Evolutionary conservation across 805 yeast genomes (phyloP).

Genomic region (Priceomyces medius): DNA sequence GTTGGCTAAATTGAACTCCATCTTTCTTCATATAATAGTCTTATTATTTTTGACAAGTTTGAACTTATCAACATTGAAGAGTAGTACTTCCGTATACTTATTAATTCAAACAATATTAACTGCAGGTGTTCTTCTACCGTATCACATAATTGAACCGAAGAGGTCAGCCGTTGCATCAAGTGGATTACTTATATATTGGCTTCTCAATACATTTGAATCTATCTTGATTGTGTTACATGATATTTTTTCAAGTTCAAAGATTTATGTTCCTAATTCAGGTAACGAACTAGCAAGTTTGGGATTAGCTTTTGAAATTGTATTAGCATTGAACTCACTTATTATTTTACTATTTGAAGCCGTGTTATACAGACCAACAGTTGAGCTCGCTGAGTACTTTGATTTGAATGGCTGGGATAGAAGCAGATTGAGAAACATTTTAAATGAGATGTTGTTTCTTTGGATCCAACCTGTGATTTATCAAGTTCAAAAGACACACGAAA

Average conservation of each 20-base stretch:
- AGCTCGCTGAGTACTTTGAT: constrained; percentile 20
- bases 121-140: constrained; percentile 32
- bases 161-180: constrained; percentile 37
- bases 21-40: constrained; percentile 16
- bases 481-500: constrained; percentile 22
- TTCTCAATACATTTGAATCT: constrained; percentile 6
- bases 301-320: constrained; percentile 12
- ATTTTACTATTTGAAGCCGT: constrained; percentile 17
- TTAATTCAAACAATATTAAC: constrained; percentile 7
- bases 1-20: constrained; percentile 14
- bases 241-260: constrained; percentile 16
- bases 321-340: constrained; percentile 15
- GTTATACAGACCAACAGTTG: constrained; percentile 19
- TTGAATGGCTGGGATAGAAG: constrained; percentile 23
- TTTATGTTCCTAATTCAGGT: constrained; percentile 11
- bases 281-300: constrained; percentile 7
- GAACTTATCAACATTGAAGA: constrained; percentile 5
- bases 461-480: constrained; percentile 24
- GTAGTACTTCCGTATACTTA: constrained; percentile 8
- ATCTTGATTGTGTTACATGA: constrained; percentile 21
- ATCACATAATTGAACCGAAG: constrained; percentile 45
- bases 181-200: constrained; percentile 43
- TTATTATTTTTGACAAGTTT: constrained; percentile 8
- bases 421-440: constrained; percentile 18
- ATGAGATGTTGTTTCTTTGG: constrained; percentile 25